Conservation (phyloP, 805 yeast species). For the Ogataea glucozyma region DNA sequence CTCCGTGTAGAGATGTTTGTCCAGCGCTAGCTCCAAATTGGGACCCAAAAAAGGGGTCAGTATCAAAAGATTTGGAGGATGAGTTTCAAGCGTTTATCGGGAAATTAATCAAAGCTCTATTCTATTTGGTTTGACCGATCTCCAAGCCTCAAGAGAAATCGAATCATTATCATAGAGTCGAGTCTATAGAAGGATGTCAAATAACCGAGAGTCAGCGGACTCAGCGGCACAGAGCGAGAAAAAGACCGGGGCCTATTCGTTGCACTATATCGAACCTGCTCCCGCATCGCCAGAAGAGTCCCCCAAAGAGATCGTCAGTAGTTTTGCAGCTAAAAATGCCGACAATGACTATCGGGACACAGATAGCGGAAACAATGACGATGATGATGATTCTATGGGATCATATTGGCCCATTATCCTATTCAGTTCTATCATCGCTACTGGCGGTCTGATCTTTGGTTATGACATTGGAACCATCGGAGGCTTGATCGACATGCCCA, state of each 20-base stretch:
- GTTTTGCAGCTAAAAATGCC: not conserved
- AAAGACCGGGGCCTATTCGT: not conserved
- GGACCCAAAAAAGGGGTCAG: too few species aligned
- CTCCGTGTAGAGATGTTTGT: too few species aligned
- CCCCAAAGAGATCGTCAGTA: slow-evolving; percentile 1
- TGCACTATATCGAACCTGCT: slow-evolving; percentile 3
- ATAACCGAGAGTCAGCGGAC: not conserved
- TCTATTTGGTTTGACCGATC: too few species aligned
- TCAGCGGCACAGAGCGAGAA: not conserved
- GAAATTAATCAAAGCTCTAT: too few species aligned
- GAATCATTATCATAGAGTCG: too few species aligned
- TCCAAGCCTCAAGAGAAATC: too few species aligned
- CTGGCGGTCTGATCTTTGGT: slow-evolving; percentile 38
- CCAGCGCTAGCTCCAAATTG: too few species aligned
- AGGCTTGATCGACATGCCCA: slow-evolving; percentile 34
- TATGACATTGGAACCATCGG: slow-evolving; percentile 41
- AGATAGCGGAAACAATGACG: slow-evolving; percentile 2
- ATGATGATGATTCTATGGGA: slow-evolving; percentile 18
- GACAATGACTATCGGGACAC: slow-evolving; percentile 4
- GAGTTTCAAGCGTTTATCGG: too few species aligned
- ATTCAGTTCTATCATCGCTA: slow-evolving; percentile 30
- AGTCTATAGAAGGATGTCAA: too few species aligned
- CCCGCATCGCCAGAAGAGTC: not conserved
- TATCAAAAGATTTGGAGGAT: too few species aligned
- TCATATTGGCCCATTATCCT: slow-evolving; percentile 25